These are phyloP conservation scores for Torrubiella hemipterigena DNA, from an alignment of 2,329 filamentous ascomycete genomes.

Conservation along the genomic window DNA sequence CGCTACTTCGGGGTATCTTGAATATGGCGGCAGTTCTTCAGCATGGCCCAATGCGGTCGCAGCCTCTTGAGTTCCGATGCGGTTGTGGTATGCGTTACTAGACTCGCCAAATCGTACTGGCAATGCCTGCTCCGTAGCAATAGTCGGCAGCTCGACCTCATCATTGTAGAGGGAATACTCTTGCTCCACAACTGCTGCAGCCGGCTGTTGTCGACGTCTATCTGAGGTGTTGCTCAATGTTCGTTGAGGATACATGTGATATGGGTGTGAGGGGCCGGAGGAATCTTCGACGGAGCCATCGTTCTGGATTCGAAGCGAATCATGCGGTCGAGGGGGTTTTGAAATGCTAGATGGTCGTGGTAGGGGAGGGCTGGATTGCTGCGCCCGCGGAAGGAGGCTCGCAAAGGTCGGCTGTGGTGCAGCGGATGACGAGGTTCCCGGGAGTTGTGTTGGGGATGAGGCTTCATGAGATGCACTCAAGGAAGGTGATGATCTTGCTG, in stretches of 20 bases:
- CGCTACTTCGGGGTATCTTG: conserved; percentile 70
- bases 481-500: background rate
- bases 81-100: too few relatives aligned
- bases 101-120: conserved; percentile 24
- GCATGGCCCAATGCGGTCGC: too few relatives aligned
- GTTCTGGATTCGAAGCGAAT: conserved; percentile 39
- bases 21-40: conserved; percentile 86
- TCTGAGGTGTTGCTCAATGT: conserved; percentile 9
- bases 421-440: conserved; percentile 2
- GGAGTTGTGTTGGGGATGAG: too few relatives aligned
- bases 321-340: conserved; percentile 36
- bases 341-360: conserved; percentile 41
- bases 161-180: too few relatives aligned
- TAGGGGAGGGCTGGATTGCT: conserved; percentile 6
- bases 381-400: conserved; percentile 9
- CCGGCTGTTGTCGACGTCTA: too few relatives aligned
- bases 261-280: background rate
- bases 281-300: conserved; percentile 29
- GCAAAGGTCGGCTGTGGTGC: conserved; percentile 1
- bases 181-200: background rate
- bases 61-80: too few relatives aligned
- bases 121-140: conserved; percentile 19
- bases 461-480: too few relatives aligned
- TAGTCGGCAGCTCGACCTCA: conserved; percentile 12
- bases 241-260: background rate